Conservation (phyloP, 2,329 filamentous ascomycete species). For the Fusarium fracticaudum region DNA sequence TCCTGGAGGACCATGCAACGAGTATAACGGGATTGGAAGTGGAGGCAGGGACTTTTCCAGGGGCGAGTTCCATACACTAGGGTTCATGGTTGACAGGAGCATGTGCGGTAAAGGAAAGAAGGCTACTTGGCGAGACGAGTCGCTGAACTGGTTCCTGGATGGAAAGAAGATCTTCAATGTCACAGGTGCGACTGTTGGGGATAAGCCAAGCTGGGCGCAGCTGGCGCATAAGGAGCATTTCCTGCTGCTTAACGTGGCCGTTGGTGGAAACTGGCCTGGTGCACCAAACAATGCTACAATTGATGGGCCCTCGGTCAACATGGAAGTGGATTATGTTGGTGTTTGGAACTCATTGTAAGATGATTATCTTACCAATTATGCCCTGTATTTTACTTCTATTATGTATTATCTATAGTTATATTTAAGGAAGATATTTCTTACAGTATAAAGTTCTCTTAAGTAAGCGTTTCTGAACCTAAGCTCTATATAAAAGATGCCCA, state of each 20-base stretch:
- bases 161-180: neutral
- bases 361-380: neutral
- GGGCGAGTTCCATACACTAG: neutral
- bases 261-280: neutral
- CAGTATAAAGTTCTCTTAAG: neutral
- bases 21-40: neutral
- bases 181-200: neutral
- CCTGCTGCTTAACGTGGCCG: neutral
- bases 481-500: too few relatives aligned
- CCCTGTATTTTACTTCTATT: neutral
- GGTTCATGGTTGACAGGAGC: neutral
- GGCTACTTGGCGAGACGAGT: neutral
- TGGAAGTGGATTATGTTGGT: neutral
- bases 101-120: neutral
- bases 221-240: neutral
- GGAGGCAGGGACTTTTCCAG: neutral
- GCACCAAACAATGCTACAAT: neutral
- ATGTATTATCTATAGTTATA: neutral
- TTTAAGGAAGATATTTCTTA: neutral
- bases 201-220: neutral
- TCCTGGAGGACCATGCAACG: neutral
- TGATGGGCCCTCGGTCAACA: neutral
- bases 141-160: neutral
- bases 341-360: neutral
- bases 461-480: neutral